These are phyloP conservation scores for Hylodesmum podocarpum DNA, from an alignment of 306 rosid species.

Conservation along the genomic window DNA sequence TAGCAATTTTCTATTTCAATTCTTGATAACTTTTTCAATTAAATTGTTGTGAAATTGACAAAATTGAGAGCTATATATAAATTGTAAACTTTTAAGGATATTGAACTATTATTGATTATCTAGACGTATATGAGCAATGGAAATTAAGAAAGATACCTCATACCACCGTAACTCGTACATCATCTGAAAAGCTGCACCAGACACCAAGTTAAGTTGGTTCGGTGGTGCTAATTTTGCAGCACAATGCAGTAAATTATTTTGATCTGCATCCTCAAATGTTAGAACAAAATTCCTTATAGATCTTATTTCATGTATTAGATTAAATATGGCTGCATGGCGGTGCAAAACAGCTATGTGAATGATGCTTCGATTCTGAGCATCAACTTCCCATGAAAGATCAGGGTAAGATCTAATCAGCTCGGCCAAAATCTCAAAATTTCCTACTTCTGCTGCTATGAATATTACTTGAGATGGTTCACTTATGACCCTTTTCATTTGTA, in stretches of 20 bases:
- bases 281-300: neutral
- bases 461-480: neutral
- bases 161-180: slow-evolving; percentile 12
- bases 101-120: neutral
- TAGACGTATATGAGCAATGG: neutral
- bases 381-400: neutral
- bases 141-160: neutral
- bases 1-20: too few species aligned
- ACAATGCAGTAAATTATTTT: slow-evolving; percentile 24
- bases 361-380: neutral
- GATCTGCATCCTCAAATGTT: neutral
- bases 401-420: slow-evolving; percentile 18
- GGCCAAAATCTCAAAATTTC: slow-evolving; percentile 6
- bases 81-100: neutral
- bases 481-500: neutral
- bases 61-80: neutral
- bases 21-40: too few species aligned
- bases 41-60: neutral
- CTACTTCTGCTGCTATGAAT: slow-evolving; percentile 7
- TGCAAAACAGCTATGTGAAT: slow-evolving; percentile 23
- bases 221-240: slow-evolving; percentile 33
- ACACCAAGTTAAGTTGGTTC: neutral
- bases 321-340: slow-evolving; percentile 25
- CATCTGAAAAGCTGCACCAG: slow-evolving; percentile 33
- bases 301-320: slow-evolving; percentile 6